phyloP scores from a whole-genome alignment of 768 basidiomycete genomes.

The Hygrophorus pudorinus region DNA sequence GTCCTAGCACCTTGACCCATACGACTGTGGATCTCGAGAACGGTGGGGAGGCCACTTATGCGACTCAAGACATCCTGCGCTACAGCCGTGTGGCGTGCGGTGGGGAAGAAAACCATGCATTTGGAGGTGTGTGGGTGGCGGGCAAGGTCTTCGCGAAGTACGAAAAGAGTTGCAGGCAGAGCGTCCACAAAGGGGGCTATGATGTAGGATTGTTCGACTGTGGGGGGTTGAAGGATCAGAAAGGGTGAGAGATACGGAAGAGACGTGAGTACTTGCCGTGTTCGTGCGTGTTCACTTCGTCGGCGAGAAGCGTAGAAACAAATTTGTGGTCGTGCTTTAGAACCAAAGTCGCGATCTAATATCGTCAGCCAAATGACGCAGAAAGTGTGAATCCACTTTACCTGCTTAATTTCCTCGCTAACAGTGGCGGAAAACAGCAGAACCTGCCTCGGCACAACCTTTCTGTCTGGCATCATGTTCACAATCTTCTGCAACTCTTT shows the following conservation, averaged over 20 bases:
- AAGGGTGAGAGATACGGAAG: neutral
- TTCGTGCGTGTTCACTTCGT: slow-evolving; percentile 52
- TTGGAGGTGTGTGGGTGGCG: slow-evolving; percentile 25
- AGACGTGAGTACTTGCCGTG: slow-evolving; percentile 30
- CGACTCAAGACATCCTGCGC: slow-evolving; percentile 24
- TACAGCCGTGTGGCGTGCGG: slow-evolving; percentile 46
- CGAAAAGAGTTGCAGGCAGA: slow-evolving; percentile 29
- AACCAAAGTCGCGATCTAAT: slow-evolving; percentile 14
- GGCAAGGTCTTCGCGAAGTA: slow-evolving; percentile 25
- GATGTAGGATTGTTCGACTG: slow-evolving; percentile 37
- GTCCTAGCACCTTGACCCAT: slow-evolving; percentile 39
- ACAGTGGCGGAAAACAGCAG: slow-evolving; percentile 70
- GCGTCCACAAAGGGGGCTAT: slow-evolving; percentile 31
- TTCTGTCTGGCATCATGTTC: slow-evolving; percentile 26
- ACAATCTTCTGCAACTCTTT: slow-evolving; percentile 59
- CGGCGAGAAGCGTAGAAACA: slow-evolving; percentile 46
- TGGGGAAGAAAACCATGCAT: slow-evolving; percentile 58
- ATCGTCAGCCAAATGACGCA: neutral
- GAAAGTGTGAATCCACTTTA: slow-evolving; percentile 14
- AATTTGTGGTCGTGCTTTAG: slow-evolving; percentile 28
- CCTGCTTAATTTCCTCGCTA: slow-evolving; percentile 54
- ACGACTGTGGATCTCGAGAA: slow-evolving; percentile 50
- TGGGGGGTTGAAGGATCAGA: neutral
- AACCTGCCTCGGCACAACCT: slow-evolving; percentile 49
- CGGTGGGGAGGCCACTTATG: slow-evolving; percentile 21